Percentiles rank a stretch among this genome's conserved stretches.
phyloP scores from a whole-genome alignment of 2,329 filamentous ascomycete species.

The Eurotiales sp. region DNA sequence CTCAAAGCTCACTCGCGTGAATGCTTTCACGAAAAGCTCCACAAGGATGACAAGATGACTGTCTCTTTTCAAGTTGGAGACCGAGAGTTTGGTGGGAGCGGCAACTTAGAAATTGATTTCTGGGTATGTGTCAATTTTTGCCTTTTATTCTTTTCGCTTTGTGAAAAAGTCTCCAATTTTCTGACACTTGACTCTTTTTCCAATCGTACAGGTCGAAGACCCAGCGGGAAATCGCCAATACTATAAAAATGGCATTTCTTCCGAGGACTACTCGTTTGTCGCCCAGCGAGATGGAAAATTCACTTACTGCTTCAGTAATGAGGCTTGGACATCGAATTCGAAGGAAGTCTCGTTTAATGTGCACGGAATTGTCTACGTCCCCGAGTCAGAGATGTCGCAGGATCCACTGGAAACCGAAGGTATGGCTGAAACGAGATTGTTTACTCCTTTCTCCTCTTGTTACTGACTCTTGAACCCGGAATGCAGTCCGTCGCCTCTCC shows the following conservation, averaged over 20 bases:
- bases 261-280: slow-evolving; percentile 89
- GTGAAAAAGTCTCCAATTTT: not conserved
- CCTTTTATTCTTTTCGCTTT: not conserved
- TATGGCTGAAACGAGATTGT: too few relatives aligned
- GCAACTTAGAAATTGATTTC: slow-evolving; percentile 95
- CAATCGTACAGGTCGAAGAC: slow-evolving; percentile 63
- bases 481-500: slow-evolving; percentile 72
- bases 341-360: slow-evolving; percentile 99
- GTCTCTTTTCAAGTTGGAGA: slow-evolving; percentile 98
- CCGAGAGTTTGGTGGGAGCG: slow-evolving; percentile 88
- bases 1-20: slow-evolving; percentile 89
- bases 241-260: slow-evolving; percentile 76
- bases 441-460: too few relatives aligned
- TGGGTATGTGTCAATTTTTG: slow-evolving; percentile 63
- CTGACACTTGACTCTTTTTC: slow-evolving; percentile 2
- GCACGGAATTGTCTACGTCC: slow-evolving; percentile 95
- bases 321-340: slow-evolving; percentile 91
- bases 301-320: slow-evolving; percentile 98
- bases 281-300: slow-evolving; percentile 83
- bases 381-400: slow-evolving; percentile 74
- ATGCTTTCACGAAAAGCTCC: slow-evolving; percentile 93
- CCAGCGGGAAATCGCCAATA: slow-evolving; percentile 72
- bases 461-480: too few relatives aligned
- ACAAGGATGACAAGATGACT: slow-evolving; percentile 95
- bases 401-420: slow-evolving; percentile 91